These are phyloP conservation scores for Phytophthora multivora DNA, from an alignment of 352 stramenopile species.

Conservation along the genomic window DNA sequence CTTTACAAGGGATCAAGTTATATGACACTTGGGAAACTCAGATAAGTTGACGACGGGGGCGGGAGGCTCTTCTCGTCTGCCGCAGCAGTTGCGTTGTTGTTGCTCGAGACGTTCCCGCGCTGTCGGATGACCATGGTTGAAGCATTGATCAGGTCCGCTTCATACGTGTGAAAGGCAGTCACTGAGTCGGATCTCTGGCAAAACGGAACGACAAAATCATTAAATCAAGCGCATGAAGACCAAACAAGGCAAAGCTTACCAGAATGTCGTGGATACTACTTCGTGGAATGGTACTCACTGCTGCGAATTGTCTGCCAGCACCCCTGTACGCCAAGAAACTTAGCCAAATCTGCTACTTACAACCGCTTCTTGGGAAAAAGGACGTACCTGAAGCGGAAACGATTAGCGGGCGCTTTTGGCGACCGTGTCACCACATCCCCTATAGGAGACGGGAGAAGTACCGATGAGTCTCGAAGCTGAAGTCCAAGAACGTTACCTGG, in stretches of 20 bases:
- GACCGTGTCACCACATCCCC: conserved; percentile 43
- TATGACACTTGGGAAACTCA: conserved; percentile 49
- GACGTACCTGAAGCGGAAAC: conserved; percentile 52
- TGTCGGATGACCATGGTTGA: conserved; percentile 62
- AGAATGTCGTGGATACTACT: conserved; percentile 43
- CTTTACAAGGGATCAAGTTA: conserved; percentile 10
- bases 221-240: conserved; percentile 7
- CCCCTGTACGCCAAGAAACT: conserved; percentile 31
- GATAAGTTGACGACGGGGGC: conserved; percentile 28
- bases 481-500: conserved; percentile 24
- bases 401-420: conserved; percentile 47
- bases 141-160: conserved; percentile 60
- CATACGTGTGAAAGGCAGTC: conserved; percentile 43
- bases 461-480: conserved; percentile 28
- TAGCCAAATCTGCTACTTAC: not conserved
- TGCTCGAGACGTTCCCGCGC: conserved; percentile 30
- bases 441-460: conserved; percentile 48
- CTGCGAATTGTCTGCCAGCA: conserved; percentile 60
- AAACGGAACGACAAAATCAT: not conserved
- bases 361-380: too few relatives aligned
- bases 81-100: conserved; percentile 19
- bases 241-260: conserved; percentile 24
- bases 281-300: conserved; percentile 43
- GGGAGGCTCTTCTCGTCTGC: conserved; percentile 25
- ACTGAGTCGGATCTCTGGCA: conserved; percentile 39